Evolutionary conservation across 345 rosid genomes (phyloP).

Genomic region (Arabidopsis arenosa): DNA sequence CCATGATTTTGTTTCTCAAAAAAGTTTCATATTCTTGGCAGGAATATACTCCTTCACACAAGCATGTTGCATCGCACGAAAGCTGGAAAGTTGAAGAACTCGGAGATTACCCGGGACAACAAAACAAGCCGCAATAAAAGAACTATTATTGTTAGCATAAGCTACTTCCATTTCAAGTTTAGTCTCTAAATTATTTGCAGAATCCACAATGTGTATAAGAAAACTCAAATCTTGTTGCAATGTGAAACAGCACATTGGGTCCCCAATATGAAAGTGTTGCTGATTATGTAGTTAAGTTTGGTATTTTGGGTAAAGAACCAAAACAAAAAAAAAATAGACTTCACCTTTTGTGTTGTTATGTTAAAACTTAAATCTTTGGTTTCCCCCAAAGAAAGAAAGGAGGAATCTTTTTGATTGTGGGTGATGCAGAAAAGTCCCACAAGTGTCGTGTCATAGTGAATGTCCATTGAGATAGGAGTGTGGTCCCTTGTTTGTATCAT

Average conservation of each 20-base stretch:
- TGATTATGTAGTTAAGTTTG: constrained; percentile 32
- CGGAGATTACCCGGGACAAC: constrained; percentile 58
- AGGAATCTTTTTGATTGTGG: constrained; percentile 41
- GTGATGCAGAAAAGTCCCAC: constrained; percentile 40
- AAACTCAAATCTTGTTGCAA: constrained; percentile 40
- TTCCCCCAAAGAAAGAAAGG: constrained; percentile 28
- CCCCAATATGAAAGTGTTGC: constrained; percentile 28
- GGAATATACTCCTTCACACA: constrained; percentile 75
- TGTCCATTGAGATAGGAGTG: constrained; percentile 33
- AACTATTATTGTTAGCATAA: constrained; percentile 14
- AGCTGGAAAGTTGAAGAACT: constrained; percentile 88
- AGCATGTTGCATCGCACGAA: constrained; percentile 81
- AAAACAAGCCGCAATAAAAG: constrained; percentile 40
- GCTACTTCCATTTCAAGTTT: constrained; percentile 37
- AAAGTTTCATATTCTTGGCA: constrained; percentile 43
- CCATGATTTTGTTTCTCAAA: neutral
- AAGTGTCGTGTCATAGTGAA: constrained; percentile 41
- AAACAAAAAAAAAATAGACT: constrained; percentile 17
- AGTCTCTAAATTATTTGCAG: constrained; percentile 26
- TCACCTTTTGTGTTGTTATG: constrained; percentile 4
- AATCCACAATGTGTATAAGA: constrained; percentile 36
- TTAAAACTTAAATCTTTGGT: neutral
- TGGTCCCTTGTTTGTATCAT: constrained; percentile 44
- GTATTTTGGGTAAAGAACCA: neutral
- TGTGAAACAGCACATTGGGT: constrained; percentile 31